phyloP scores from a whole-genome alignment of 495 filamentous ascomycete genomes.

The Xylaria flabelliformis region DNA sequence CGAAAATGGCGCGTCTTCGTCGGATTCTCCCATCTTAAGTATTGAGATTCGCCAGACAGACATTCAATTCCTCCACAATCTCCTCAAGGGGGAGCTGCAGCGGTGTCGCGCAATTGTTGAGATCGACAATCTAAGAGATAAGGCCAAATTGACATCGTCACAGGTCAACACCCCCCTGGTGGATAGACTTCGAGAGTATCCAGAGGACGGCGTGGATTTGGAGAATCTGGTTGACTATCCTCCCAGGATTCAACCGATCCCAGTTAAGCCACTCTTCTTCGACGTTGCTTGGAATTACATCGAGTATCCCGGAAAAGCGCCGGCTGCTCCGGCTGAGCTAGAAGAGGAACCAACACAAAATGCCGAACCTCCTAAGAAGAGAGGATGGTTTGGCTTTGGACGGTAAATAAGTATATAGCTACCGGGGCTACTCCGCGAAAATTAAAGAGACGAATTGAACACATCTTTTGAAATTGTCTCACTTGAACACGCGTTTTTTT shows the following conservation, averaged over 20 bases:
- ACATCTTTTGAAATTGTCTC: slow-evolving; percentile 15
- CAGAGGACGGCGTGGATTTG: slow-evolving; percentile 69
- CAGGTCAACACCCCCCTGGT: slow-evolving; percentile 60
- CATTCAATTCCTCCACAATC: slow-evolving; percentile 60
- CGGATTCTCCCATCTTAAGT: slow-evolving; percentile 48
- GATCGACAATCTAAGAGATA: slow-evolving; percentile 64
- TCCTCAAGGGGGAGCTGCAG: slow-evolving; percentile 70
- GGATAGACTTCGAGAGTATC: slow-evolving; percentile 76
- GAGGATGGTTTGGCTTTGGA: slow-evolving; percentile 91
- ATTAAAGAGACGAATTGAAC: background rate
- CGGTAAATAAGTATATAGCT: slow-evolving; percentile 51
- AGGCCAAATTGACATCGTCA: slow-evolving; percentile 41
- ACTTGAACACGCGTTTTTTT: slow-evolving; percentile 28
- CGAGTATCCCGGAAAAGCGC: slow-evolving; percentile 76
- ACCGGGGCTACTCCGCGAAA: background rate
- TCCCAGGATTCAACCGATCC: slow-evolving; percentile 78
- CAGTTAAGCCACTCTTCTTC: slow-evolving; percentile 94
- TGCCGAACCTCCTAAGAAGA: slow-evolving; percentile 68
- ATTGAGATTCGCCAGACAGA: slow-evolving; percentile 66
- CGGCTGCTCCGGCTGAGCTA: slow-evolving; percentile 37
- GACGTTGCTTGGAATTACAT: slow-evolving; percentile 99
- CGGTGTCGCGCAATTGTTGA: slow-evolving; percentile 84
- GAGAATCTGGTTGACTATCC: slow-evolving; percentile 85
- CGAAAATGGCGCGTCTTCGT: slow-evolving; percentile 33
- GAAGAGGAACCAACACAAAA: slow-evolving; percentile 39